Evolutionary conservation across 2,329 filamentous ascomycete genomes (phyloP), one percentile per base, ranked within the genome.

Genomic region (Fusarium aywerte): DNA sequence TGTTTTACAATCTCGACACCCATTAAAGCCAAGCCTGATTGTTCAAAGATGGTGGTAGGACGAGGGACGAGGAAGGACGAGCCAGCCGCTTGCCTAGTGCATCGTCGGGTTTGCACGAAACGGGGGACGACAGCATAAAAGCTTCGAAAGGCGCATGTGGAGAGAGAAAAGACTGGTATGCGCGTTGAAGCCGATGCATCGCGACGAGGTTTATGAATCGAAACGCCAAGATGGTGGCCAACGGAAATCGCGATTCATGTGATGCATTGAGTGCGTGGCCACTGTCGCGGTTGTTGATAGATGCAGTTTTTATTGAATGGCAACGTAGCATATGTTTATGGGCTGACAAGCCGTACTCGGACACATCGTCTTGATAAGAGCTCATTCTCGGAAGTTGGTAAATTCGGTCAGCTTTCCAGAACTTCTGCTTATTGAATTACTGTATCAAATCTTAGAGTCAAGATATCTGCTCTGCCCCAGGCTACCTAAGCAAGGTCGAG

Each of bases 91-190:
- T 48, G 31, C 31, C 33, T 48, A 18, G 8, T 45, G 21, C 29
- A 45, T 53, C 33, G 55, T 65, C 31, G 32, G 35, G 31, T 50
- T 68, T 69, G 66, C 54, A 60, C 38, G 23, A 69, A 62, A 70
- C 51, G 65, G 58, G 55, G 64, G 54, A 52, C 39, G 51, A 39
- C 38, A 65, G 23, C 20, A 38, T 39, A 45, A 36, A 52, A 58
- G 40, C 52, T 67, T 71, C 58, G 49, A 69, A 43, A 72, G 42
- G 32, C 43, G 69, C 69, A 72, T 71, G 62, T 72, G 69, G 58
- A 55, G 67, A 58, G 38, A 32, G 29, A 15, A 63, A 18, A 23
- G 35, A 55, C 42, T 40, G 45, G 52, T 69, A 47, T 61, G 51
- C 40, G 42, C 40, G 33, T 36, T 58, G 35, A 42, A 55, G 39